Evolutionary conservation across 73 alveolate species (phyloP).

Genomic region (Stentor roeselii): DNA sequence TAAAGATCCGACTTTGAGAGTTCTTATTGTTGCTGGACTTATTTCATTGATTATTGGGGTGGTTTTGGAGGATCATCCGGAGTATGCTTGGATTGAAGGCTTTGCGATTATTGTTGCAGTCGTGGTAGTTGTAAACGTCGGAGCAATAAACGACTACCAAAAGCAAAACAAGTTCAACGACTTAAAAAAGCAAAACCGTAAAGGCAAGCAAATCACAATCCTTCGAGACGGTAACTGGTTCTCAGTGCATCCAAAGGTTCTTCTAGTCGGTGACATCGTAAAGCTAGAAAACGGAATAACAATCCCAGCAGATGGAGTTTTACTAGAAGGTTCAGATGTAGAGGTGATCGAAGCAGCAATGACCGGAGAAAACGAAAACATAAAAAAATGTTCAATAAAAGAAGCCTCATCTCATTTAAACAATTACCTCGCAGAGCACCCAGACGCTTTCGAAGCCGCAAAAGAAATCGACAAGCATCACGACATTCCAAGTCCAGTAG

Average conservation of each 20-base stretch:
- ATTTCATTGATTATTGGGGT: background rate
- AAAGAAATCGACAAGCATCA: conserved; percentile 30
- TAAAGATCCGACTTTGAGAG: background rate
- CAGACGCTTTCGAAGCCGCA: no score
- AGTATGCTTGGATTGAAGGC: conserved; percentile 69
- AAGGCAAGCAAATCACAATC: conserved; percentile 47
- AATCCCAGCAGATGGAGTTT: conserved; percentile 83
- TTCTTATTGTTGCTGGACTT: background rate
- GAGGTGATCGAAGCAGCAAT: conserved; percentile 86
- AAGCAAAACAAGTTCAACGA: background rate
- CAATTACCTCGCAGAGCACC: conserved; percentile 53
- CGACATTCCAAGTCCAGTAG: conserved; percentile 70
- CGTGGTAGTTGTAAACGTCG: conserved; percentile 56
- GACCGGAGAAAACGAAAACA: conserved; percentile 86
- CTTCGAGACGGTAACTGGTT: conserved; percentile 55
- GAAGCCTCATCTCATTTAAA: background rate
- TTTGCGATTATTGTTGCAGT: conserved; percentile 64
- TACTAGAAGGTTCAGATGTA: conserved; percentile 70
- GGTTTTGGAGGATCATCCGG: background rate
- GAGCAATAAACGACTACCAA: conserved; percentile 43
- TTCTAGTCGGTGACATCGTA: conserved; percentile 82
- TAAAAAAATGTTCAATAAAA: background rate
- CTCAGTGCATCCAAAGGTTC: conserved; percentile 44
- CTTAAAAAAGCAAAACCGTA: background rate
- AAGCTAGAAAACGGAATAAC: conserved; percentile 73